phyloP scores from a whole-genome alignment of 805 yeast species.

The Candida gorgasii region DNA sequence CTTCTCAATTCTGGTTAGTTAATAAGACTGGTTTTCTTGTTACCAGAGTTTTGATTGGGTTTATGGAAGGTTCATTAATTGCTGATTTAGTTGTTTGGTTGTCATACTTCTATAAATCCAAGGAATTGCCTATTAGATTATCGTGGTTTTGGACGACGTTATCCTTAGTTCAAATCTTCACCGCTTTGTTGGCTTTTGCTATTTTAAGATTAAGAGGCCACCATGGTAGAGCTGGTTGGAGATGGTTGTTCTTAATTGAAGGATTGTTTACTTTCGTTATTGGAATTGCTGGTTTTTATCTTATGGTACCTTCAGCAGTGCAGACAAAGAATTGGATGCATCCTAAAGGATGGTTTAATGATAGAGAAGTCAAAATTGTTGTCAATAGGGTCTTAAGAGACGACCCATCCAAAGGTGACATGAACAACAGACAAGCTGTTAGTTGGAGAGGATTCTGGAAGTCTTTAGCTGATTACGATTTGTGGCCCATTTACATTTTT shows the following conservation, averaged over 20 bases:
- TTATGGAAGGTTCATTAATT: slow-evolving; percentile 32
- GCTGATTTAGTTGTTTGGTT: slow-evolving; percentile 64
- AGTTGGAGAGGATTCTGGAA: slow-evolving; percentile 18
- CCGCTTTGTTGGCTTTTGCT: slow-evolving; percentile 24
- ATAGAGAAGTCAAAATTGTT: slow-evolving; percentile 26
- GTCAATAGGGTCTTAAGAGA: slow-evolving; percentile 29
- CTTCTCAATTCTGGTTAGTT: slow-evolving; percentile 24
- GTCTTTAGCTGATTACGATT: slow-evolving; percentile 23
- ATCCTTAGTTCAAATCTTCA: slow-evolving; percentile 22
- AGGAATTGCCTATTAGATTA: slow-evolving; percentile 58
- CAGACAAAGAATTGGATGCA: slow-evolving; percentile 52
- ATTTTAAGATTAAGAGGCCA: slow-evolving; percentile 21
- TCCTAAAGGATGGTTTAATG: slow-evolving; percentile 41
- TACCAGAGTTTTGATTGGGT: slow-evolving; percentile 29
- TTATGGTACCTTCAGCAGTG: slow-evolving; percentile 58
- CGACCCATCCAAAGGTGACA: slow-evolving; percentile 32
- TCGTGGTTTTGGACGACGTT: slow-evolving; percentile 43
- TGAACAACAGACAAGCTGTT: slow-evolving; percentile 29
- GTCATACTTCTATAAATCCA: slow-evolving; percentile 61
- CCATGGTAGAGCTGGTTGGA: slow-evolving; percentile 44
- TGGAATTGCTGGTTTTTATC: slow-evolving; percentile 46
- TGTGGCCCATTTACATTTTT: slow-evolving; percentile 28
- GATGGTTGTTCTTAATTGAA: slow-evolving; percentile 65
- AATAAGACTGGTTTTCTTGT: slow-evolving; percentile 25
- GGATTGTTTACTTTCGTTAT: slow-evolving; percentile 56